Evolutionary conservation across 441 rosid species (phyloP).

Genomic region (Gossypium davidsonii): DNA sequence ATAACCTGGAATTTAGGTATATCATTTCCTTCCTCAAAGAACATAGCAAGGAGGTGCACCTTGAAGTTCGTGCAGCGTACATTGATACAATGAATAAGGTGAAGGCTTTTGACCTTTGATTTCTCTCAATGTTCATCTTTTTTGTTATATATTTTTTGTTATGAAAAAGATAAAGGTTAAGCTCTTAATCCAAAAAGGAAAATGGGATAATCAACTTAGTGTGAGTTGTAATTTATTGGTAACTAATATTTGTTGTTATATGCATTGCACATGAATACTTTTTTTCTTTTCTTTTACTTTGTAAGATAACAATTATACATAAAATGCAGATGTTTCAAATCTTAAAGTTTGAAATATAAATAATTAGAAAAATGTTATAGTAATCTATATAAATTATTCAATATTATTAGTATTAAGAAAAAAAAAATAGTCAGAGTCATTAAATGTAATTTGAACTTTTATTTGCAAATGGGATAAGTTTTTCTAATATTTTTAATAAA

Average conservation of each 20-base stretch:
- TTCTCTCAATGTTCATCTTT: not conserved
- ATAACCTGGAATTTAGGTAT: conserved; percentile 50
- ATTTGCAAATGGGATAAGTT: not conserved
- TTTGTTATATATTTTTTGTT: not conserved
- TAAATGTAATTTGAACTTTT: not conserved
- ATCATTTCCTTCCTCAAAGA: conserved; percentile 80
- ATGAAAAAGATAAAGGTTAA: not conserved
- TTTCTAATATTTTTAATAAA: not conserved
- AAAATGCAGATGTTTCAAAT: not conserved
- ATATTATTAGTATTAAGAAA: not conserved
- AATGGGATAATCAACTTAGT: not conserved
- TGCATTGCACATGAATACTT: not conserved
- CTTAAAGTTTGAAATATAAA: not conserved
- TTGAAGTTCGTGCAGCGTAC: conserved; percentile 90
- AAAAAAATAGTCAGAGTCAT: not conserved
- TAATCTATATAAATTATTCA: not conserved
- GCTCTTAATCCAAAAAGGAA: not conserved
- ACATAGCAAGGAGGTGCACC: conserved; percentile 86
- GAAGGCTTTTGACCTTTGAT: conserved; percentile 13
- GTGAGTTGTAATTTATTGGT: not conserved
- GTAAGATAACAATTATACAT: not conserved
- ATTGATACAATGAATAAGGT: conserved; percentile 99
- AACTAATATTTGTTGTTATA: not conserved
- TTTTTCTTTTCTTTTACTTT: not conserved
- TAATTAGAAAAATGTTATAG: not conserved